phyloP scores from a whole-genome alignment of 805 yeast genomes.

The Jamesozyma jinghongensis region DNA sequence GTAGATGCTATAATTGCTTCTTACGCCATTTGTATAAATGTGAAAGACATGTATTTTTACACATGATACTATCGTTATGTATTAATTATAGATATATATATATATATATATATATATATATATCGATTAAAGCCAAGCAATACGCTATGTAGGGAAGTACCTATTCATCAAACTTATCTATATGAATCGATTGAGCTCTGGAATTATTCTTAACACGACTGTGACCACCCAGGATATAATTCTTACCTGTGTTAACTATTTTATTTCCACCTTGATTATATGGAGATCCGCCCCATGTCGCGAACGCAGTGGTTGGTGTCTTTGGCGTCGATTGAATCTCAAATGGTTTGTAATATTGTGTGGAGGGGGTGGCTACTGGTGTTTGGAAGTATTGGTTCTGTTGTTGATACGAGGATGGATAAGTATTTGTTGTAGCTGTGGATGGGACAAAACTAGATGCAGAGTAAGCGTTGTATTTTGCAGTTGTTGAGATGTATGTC shows the following conservation, averaged over 20 bases:
- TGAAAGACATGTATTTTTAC: no score
- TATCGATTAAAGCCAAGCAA: no score
- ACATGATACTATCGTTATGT: no score
- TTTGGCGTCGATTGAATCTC: conserved; percentile 8
- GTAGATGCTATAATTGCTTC: no score
- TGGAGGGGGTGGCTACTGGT: not conserved
- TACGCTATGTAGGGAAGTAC: not conserved
- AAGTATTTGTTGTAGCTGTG: not conserved
- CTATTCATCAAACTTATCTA: conserved; percentile 19
- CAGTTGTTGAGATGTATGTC: conserved; percentile 2
- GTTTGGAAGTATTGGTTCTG: no score
- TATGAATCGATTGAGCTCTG: conserved; percentile 30
- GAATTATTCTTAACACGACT: conserved; percentile 24
- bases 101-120: not conserved
- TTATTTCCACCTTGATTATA: conserved; percentile 6
- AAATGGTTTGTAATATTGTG: not conserved
- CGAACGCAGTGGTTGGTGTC: conserved; percentile 11
- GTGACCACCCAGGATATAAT: conserved; percentile 29
- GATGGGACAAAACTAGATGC: conserved; percentile 19
- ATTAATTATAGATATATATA: not conserved
- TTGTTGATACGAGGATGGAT: no score
- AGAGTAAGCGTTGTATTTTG: conserved; percentile 20
- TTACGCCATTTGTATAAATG: no score
- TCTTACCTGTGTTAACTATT: conserved; percentile 28
- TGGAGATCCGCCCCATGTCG: conserved; percentile 14